These are phyloP conservation scores for Aurantiochytrium sp. DNA, from an alignment of 108 stramenopile genomes.

Conservation along the genomic window DNA sequence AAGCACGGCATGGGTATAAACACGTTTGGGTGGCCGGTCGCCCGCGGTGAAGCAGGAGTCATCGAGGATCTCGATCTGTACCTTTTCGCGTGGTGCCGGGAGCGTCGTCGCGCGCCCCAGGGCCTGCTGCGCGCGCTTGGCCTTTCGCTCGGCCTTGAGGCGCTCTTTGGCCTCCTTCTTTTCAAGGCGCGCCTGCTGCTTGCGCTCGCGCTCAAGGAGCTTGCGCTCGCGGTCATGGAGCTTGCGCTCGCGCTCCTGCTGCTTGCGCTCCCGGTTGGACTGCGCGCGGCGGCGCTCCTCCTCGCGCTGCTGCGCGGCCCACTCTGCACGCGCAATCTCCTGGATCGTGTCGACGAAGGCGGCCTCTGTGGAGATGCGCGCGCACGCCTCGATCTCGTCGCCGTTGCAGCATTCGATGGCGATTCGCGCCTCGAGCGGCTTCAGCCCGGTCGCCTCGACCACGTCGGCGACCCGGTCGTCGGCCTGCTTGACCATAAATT, in stretches of 20 bases:
- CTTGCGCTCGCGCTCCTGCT: background rate
- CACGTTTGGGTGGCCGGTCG: background rate
- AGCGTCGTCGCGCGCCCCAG: background rate
- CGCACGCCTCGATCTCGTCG: constrained; percentile 9
- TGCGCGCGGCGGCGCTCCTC: background rate
- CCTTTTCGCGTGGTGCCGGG: background rate
- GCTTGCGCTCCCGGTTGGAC: background rate
- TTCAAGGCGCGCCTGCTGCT: background rate
- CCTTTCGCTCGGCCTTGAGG: background rate
- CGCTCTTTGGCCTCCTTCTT: background rate
- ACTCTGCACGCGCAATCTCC: background rate
- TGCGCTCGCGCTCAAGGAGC: background rate
- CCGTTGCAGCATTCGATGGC: constrained; percentile 17
- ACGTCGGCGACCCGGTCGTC: background rate
- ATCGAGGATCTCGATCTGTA: background rate
- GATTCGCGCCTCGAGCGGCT: background rate
- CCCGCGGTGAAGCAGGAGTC: background rate
- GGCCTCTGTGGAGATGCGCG: background rate
- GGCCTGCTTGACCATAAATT: background rate
- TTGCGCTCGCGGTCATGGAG: background rate
- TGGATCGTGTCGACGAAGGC: constrained; percentile 1
- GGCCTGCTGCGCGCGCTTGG: background rate
- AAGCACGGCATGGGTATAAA: background rate
- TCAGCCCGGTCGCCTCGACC: background rate
- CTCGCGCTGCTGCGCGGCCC: background rate